phyloP scores from a whole-genome alignment of 2,329 filamentous ascomycete species.

The Phyllosticta ampelicida region DNA sequence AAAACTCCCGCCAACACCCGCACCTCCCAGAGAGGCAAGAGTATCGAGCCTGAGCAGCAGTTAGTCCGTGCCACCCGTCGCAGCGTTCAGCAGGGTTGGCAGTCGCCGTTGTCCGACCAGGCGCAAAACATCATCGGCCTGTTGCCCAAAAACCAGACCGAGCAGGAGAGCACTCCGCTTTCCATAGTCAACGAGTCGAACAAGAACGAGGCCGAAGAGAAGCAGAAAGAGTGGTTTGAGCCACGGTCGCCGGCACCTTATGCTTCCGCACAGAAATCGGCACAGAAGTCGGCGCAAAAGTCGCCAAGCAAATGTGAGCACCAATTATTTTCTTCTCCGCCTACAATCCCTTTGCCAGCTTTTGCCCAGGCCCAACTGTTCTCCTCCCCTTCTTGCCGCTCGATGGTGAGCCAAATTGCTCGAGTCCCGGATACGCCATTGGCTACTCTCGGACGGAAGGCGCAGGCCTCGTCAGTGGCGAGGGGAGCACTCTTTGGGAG shows the following conservation, averaged over 20 bases:
- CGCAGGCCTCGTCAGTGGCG: too few relatives aligned
- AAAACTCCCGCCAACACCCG: not conserved
- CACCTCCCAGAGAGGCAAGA: not conserved
- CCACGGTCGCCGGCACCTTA: not conserved
- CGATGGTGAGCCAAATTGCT: not conserved
- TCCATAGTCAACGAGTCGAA: not conserved
- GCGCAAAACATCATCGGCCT: not conserved
- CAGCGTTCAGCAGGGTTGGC: not conserved
- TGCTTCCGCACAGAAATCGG: not conserved
- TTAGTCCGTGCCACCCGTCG: not conserved
- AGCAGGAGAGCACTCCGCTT: conserved; percentile 5
- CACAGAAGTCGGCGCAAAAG: not conserved
- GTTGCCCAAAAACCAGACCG: not conserved
- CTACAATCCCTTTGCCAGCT: not conserved
- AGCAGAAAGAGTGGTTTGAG: conserved; percentile 3
- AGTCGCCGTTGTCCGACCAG: not conserved
- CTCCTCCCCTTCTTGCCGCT: not conserved
- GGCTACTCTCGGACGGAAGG: too few relatives aligned
- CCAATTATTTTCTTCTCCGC: not conserved
- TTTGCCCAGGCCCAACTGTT: not conserved
- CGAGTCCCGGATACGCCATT: too few relatives aligned
- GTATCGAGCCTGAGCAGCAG: not conserved
- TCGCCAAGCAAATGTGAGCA: not conserved
- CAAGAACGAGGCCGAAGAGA: not conserved
- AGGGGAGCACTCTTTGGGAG: too few relatives aligned